phyloP scores from a whole-genome alignment of 306 rosid genomes.

The Elaeagnus macrophylla region DNA sequence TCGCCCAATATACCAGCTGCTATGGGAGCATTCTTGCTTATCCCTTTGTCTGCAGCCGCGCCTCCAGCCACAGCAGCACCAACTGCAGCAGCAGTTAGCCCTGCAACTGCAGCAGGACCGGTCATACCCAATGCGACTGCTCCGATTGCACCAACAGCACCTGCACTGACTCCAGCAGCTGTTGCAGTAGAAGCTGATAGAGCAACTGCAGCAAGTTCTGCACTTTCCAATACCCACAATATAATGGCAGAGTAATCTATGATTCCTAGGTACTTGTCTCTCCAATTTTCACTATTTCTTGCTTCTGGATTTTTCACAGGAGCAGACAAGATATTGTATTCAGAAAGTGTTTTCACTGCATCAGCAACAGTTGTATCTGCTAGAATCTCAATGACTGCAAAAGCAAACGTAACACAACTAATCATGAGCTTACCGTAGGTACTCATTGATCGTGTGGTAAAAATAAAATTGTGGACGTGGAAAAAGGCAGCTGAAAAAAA shows the following conservation, averaged over 20 bases:
- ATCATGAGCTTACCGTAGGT: constrained; percentile 3
- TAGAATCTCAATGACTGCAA: constrained; percentile 65
- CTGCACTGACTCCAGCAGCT: constrained; percentile 80
- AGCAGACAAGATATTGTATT: constrained; percentile 73
- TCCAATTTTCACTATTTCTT: constrained; percentile 50
- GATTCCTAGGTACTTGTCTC: constrained; percentile 68
- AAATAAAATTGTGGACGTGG: constrained; percentile 7
- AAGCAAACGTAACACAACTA: constrained; percentile 6
- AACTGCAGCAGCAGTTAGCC: constrained; percentile 82
- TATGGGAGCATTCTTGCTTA: constrained; percentile 62
- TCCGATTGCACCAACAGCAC: constrained; percentile 72
- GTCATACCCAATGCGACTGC: constrained; percentile 74
- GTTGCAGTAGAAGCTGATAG: constrained; percentile 73
- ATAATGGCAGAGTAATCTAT: constrained; percentile 72
- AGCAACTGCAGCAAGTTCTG: constrained; percentile 78
- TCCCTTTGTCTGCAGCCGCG: constrained; percentile 43
- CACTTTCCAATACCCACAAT: constrained; percentile 90
- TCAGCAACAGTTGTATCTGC: constrained; percentile 59
- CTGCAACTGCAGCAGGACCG: constrained; percentile 76
- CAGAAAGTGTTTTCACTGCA: constrained; percentile 61
- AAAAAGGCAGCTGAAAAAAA: too few species aligned
- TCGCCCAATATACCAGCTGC: constrained; percentile 65
- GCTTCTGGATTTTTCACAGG: constrained; percentile 60
- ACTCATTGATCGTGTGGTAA: neutral
- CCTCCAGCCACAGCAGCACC: constrained; percentile 90